Evolutionary conservation across 208 protist species (phyloP), one percentile per base, ranked within the genome.

Genomic region (Leishmania turanica): DNA sequence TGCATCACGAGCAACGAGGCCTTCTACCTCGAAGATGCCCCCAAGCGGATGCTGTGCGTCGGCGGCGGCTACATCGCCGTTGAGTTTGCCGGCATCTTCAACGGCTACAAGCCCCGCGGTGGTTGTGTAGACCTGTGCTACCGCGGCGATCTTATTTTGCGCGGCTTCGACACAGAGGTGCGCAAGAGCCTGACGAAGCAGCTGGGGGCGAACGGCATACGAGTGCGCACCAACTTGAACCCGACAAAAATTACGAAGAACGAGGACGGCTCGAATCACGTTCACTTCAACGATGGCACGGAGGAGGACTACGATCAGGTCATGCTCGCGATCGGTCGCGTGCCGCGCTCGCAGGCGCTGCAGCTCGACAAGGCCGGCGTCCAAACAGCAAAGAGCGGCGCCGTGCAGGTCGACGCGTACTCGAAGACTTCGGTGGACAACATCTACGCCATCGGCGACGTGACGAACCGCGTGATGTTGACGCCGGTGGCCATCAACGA

Each of bases 371-470:
- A 98, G 75, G 90, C 95, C 37, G 96, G 98, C 83, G 89, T 99
- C 27, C 83, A 94, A 78, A 69, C 96, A 0, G 89, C 93, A 64
- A 88, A 93, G 72, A 88, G 89, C 56, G 98, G 98, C 37, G 89
- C 93, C 77, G 91, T 99, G 24, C 81, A 91, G 77, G 97, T 99
- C 17, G 94, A 99, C 78, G 87, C 93, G 15, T 92, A 96, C 85
- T 99, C 97, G 77, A 88, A 93, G 77, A 99, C 99, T n/a, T 99
- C 97, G 75, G 87, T 99, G 31, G 74, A 91, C 15, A 93, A 91
- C 79, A 96, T 99, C 60, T 99, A 98, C 85, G 99, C 99, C 40
- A 99, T 99, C 85, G 99, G 99, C 60, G 99, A 99, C 83, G 91
- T 99, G 34, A 99, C 93, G 56, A 77, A 97, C 84, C 90, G 94